Evolutionary conservation across 2,329 filamentous ascomycete species (phyloP).

Genomic region (Xylariaceae sp.): DNA sequence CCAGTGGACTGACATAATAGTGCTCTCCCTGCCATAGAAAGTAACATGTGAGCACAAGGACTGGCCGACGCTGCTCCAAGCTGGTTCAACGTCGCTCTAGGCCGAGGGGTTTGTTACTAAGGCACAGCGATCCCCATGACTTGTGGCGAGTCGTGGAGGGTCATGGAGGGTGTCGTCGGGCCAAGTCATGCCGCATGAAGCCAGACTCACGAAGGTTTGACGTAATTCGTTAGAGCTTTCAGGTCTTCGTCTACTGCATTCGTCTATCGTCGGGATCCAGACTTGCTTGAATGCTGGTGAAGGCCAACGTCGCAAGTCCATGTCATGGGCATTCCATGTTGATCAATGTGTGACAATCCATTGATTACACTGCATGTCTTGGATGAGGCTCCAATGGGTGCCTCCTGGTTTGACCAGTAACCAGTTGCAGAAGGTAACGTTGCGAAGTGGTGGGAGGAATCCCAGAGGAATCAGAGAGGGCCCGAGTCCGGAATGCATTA

Average conservation of each 20-base stretch:
- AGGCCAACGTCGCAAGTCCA: too few species aligned
- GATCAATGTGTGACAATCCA: constrained; percentile 5
- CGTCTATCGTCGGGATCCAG: too few species aligned
- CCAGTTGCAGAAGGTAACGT: constrained; percentile 23
- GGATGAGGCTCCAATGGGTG: constrained; percentile 17
- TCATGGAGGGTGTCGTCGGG: constrained; percentile 5
- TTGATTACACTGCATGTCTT: constrained; percentile 7
- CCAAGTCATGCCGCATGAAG: background rate
- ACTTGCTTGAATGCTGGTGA: too few species aligned
- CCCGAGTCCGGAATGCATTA: background rate
- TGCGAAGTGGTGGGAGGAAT: constrained; percentile 15
- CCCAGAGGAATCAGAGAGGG: background rate
- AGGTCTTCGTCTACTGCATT: too few species aligned
- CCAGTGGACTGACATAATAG: constrained; percentile 21
- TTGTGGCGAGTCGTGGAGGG: constrained; percentile 1
- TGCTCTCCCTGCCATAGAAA: constrained; percentile 13
- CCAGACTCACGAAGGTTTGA: constrained; percentile 5
- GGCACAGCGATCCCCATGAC: constrained; percentile 3
- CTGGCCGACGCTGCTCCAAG: constrained; percentile 18
- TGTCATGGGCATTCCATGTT: too few species aligned
- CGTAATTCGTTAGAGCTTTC: constrained; percentile 1
- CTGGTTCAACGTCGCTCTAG: constrained; percentile 11
- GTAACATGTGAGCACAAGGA: constrained; percentile 25
- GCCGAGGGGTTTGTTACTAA: constrained; percentile 5
- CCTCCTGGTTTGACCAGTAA: constrained; percentile 3